phyloP scores from a whole-genome alignment of 192 early-diverging fungal species.

The Rhizophagus sp. region DNA sequence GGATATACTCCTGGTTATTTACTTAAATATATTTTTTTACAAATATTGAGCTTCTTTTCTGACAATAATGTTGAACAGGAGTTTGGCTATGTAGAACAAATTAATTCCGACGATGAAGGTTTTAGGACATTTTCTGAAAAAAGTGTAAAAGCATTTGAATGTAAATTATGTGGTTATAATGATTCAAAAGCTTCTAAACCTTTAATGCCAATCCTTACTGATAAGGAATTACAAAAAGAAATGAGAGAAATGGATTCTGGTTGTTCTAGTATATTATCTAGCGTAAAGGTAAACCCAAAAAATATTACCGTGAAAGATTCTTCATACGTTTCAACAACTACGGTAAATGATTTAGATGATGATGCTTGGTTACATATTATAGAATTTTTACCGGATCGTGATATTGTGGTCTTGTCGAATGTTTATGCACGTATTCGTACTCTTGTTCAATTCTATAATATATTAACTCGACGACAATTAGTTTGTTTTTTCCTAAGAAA shows the following conservation, averaged over 20 bases:
- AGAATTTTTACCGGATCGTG: conserved; percentile 1
- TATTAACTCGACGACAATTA: conserved; percentile 16
- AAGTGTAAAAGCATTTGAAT: not conserved
- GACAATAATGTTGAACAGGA: conserved; percentile 2
- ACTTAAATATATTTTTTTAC: conserved; percentile 21
- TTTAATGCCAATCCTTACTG: not conserved
- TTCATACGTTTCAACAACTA: not conserved
- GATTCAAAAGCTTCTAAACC: not conserved
- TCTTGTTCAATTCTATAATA: conserved; percentile 5
- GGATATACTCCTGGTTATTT: conserved; percentile 20
- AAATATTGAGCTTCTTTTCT: conserved; percentile 19
- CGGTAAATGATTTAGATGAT: not conserved
- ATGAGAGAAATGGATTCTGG: not conserved
- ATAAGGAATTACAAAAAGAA: not conserved
- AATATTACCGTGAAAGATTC: not conserved
- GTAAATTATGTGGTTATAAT: not conserved
- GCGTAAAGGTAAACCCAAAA: not conserved
- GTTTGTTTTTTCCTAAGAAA: conserved; percentile 7
- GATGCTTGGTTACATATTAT: conserved; percentile 20
- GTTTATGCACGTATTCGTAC: not conserved
- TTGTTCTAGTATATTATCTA: not conserved
- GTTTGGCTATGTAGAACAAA: not conserved
- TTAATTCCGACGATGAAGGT: not conserved
- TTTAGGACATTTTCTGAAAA: not conserved
- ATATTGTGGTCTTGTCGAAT: conserved; percentile 8